A percentile compares a stretch with the other conserved stretches of the same genome.
These are phyloP conservation scores for Cymbidium sinense DNA, from an alignment of 106 monocot species.

Conservation along the genomic window DNA sequence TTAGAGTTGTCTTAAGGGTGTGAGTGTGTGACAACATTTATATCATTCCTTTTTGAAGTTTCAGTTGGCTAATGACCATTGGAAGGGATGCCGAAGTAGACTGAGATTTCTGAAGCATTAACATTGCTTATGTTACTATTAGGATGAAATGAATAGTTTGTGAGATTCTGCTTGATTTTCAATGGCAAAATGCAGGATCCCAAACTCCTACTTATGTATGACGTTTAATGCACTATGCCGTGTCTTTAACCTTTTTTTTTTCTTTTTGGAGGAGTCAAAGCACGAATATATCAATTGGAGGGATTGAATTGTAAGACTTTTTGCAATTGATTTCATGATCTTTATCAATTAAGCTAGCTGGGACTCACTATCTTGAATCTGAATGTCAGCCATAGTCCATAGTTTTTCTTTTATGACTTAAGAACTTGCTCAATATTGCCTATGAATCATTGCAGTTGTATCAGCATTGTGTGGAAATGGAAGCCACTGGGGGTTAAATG, in stretches of 20 bases:
- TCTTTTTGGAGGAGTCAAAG: background rate
- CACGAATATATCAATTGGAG: background rate
- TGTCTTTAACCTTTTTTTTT: background rate
- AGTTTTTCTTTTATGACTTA: background rate
- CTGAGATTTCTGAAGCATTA: background rate
- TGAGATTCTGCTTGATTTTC: background rate
- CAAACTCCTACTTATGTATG: background rate
- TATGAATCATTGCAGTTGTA: slow-evolving; percentile 12
- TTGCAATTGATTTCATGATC: too few relatives aligned
- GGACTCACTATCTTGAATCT: background rate
- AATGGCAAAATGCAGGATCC: background rate
- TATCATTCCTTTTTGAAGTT: background rate
- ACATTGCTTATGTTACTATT: background rate
- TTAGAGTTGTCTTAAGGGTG: background rate
- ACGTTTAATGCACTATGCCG: background rate
- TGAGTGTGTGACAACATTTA: background rate
- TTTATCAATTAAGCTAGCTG: too few relatives aligned
- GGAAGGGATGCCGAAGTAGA: background rate
- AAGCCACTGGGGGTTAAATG: slow-evolving; percentile 43
- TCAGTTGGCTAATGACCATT: background rate
- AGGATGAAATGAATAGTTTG: background rate
- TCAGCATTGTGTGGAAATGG: slow-evolving; percentile 34
- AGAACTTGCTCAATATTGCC: background rate
- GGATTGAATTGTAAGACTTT: too few relatives aligned
- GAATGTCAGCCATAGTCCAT: background rate